Conservation (phyloP, 2,329 filamentous ascomycete genomes). For the Ascomycota sp. region DNA sequence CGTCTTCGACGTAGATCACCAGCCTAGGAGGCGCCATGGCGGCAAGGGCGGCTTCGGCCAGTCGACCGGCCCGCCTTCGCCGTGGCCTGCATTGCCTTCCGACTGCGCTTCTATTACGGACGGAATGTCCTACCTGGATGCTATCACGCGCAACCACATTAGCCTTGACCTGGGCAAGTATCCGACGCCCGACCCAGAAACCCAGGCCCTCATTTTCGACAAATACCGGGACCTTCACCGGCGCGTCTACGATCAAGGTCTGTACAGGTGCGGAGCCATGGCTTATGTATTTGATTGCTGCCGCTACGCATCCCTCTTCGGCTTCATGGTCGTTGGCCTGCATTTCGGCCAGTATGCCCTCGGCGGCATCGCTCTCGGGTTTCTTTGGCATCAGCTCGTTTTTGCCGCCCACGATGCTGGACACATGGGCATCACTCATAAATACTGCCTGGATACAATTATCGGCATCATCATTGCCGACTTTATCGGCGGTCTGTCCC, state of each 20-base stretch:
- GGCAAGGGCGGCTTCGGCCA: too few species aligned
- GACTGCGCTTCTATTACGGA: too few species aligned
- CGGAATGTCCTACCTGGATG: slow-evolving; percentile 44
- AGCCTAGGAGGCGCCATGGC: slow-evolving; percentile 11
- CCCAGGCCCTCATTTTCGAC: slow-evolving; percentile 52
- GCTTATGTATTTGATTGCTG: slow-evolving; percentile 56
- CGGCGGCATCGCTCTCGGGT: slow-evolving; percentile 57
- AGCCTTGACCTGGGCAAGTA: slow-evolving; percentile 61
- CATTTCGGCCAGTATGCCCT: slow-evolving; percentile 43
- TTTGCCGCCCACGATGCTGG: slow-evolving; percentile 91
- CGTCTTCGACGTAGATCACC: slow-evolving; percentile 21
- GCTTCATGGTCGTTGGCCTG: slow-evolving; percentile 39
- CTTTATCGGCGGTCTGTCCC: slow-evolving; percentile 69
- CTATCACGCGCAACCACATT: slow-evolving; percentile 51
- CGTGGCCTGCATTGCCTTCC: too few species aligned
- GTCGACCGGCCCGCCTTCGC: too few species aligned
- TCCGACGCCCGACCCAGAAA: slow-evolving; percentile 51
- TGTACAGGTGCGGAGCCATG: slow-evolving; percentile 70
- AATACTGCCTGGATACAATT: slow-evolving; percentile 61
- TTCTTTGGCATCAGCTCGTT: slow-evolving; percentile 84
- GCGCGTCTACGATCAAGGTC: slow-evolving; percentile 48
- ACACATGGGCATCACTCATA: slow-evolving; percentile 93
- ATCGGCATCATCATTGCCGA: slow-evolving; percentile 85
- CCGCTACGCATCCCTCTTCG: slow-evolving; percentile 49
- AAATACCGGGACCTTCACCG: slow-evolving; percentile 69